Base-by-base conservation (phyloP, 1,139 yeast genomes). In the Blastobotrys indianensis region DNA sequence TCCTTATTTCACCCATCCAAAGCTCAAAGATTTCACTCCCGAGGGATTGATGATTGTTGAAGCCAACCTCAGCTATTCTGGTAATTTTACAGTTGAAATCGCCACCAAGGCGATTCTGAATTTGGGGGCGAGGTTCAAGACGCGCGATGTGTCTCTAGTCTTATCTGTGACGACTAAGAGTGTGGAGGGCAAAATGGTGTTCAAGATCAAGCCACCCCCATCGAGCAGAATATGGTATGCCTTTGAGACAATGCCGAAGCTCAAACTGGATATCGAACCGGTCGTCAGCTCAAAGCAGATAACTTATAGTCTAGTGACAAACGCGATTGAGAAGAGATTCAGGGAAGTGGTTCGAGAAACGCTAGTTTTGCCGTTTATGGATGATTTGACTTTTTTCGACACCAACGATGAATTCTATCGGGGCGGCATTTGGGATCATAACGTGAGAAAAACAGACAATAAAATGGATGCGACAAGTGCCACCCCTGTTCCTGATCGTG, bases 181-280 rank as follows among this genome's bases (percentile, higher is more conserved):
- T 55, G 57, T 92, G 4, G 80, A 82, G 47, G 98, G 98, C 0
- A 84, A 86, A 1, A 54, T 90, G 52, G 62, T 84, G 0, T 60
- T 90, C 28, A 71, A 76, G 44, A 64, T 90, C 37, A 92, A 92
- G 60, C 87, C 94, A 0, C 95, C 96, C 1, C 97, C 98, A 11
- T 81, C 95, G 2, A 82, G 80, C 50, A 74, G 97, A 56, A 59
- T 92, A 1, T 92, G 98, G 98, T 92, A 87, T 60, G 79, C 87
- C 1, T 92, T 88, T 63, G 87, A 82, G 54, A 65, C 74, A 6
- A 87, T 83, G 73, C 98, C 98, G 0, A 71, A 74, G 12, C 66
- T 90, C 63, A 82, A 79, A 17, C 64, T 92, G 52, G 79, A 75
- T 33, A 81, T 88, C 42, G 97, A 88, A 61, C 98, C 98, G 0